Evolutionary conservation across 805 yeast genomes (phyloP), one percentile per base, ranked within the genome.

Genomic region (Candida xiaguanensis): DNA sequence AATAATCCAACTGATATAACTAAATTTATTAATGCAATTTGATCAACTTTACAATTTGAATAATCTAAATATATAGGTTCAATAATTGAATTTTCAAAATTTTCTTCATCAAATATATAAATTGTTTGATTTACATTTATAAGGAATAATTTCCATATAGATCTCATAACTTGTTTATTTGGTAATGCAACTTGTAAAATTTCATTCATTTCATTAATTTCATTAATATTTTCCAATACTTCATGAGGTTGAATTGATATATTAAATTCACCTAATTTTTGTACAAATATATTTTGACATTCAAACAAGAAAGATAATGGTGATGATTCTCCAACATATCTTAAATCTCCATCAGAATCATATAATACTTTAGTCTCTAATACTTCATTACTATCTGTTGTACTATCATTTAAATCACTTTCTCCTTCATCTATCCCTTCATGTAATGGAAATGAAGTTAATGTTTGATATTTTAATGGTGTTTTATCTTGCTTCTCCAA

Each of bases 251-350:
- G 69, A 22, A 53, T 53, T 1, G 67, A 58, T 41, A 70, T 68
- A 5, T 52, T 50, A 1, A 65, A 59, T 0, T 68, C 71, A 14
- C 47, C 47, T 11, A 40, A 22, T 20, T 31, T 34, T 13, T 40
- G 36, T 14, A 45, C 42, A 42, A 68, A 70, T 1, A 70, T 50
- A 36, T 61, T 61, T 6, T 72, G 49, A 5, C 67, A 59, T 42
- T 71, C 75, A 26, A 61, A 51, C 8, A 71, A 49, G 31, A 67
- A 57, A 2, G 75, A 63, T 12, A 65, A 52, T 0, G 72, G 66
- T 8, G 69, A 65, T 24, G 65, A 57, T 39, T 70, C 75, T 4
- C 75, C 74, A 29, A 68, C 42, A 39, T 65, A 68, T 15, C 70
- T 47, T 12, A 60, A 43, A 20, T 57, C 58, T 0, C 72, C 72